Base-by-base conservation (phyloP, 495 filamentous ascomycete genomes). In the Penicillium paxilli region DNA sequence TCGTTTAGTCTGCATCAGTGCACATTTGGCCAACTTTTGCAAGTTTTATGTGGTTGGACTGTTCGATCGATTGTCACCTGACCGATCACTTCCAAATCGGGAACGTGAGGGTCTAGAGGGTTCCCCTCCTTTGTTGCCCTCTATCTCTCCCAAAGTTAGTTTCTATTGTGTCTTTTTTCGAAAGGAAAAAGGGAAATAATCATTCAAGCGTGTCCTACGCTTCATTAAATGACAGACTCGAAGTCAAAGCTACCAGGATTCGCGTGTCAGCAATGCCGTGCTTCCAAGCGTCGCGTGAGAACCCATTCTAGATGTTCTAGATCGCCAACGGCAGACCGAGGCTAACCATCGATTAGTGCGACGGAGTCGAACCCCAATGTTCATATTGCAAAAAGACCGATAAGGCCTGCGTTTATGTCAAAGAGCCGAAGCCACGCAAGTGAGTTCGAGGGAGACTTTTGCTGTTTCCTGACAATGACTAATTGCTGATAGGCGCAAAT, bases 241-340 rank as follows among this genome's bases (percentile, higher is more conserved):
- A 38, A 19, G 35, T 16, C 28, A 22, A 52, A 52, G 24, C 4
- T 17, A 1, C 11, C 12, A n/a, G 40, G 38, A 20, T 52, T 52
- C 38, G 50, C 50, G 3, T 52, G 50, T 45, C 14, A 52, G 21
- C 50, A 44, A 28, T 52, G 50, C 25, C 16, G 50, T 7, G 24
- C 40, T 16, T 52, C 50, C 2, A 52, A 52, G 32, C 50, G 50
- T 16, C 50, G 50, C 14, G 50, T 52, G 26, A 16, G 41, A 45
- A 4, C 9, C 22, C 5, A n/a, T 19, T 10, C 24, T 44, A 10
- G 8, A 14, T 3, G 7, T 32, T 12, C 14, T 12, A 9, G 14
- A 32, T 32, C 9, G 5, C 28, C 28, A 9, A 9, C 3, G n/a
- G 5, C 25, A 28, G 7, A 7, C 28, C 14, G 4, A 37, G 10